Conservation (phyloP, 352 stramenopile genomes). For the Chrysophaeum taylorii region DNA sequence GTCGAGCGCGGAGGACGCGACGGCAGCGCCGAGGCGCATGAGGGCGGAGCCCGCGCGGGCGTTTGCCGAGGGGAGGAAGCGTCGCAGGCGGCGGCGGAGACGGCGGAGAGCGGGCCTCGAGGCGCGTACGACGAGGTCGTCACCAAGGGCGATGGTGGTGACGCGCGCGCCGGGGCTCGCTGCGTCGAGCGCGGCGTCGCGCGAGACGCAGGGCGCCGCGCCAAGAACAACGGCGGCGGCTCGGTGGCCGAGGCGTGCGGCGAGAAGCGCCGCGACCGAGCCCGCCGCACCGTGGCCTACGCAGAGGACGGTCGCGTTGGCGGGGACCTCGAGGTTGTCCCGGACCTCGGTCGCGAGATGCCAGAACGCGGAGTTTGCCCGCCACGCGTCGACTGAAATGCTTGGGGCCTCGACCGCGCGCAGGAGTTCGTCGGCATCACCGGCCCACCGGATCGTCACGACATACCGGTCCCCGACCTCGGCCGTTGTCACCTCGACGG, state of each 20-base stretch:
- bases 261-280: slow-evolving; percentile 15
- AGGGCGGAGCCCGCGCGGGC: not conserved
- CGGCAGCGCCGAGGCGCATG: not conserved
- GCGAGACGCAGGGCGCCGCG: slow-evolving; percentile 10
- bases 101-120: not conserved
- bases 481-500: not conserved
- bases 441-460: not conserved
- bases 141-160: slow-evolving; percentile 10
- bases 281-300: slow-evolving; percentile 21
- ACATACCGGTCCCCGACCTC: not conserved
- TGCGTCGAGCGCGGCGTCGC: not conserved
- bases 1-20: slow-evolving; percentile 12
- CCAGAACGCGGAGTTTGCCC: not conserved
- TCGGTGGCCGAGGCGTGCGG: slow-evolving; percentile 6
- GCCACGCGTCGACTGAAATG: not conserved
- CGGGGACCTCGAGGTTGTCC: not conserved
- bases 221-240: not conserved
- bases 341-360: not conserved
- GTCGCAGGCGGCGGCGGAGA: slow-evolving; percentile 4
- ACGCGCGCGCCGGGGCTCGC: not conserved
- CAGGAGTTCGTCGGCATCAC: not conserved
- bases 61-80: slow-evolving; percentile 11
- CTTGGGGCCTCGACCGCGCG: not conserved
- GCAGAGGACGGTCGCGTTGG: not conserved
- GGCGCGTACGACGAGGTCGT: slow-evolving; percentile 16